phyloP scores from a whole-genome alignment of 1,139 yeast genomes.

The Scheffersomyces illinoinensis region DNA sequence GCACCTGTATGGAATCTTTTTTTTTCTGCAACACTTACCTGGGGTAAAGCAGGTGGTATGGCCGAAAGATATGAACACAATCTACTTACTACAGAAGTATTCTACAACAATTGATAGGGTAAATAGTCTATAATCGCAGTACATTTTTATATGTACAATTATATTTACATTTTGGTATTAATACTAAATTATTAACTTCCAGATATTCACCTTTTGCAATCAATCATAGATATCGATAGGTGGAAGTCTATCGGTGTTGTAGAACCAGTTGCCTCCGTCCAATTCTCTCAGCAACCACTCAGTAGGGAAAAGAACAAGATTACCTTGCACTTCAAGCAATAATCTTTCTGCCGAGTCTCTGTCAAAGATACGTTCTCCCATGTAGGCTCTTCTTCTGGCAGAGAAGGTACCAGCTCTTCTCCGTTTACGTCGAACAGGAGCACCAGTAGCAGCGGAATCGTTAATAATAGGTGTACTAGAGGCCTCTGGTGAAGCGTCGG shows the following conservation, averaged over 20 bases:
- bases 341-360: conserved; percentile 76
- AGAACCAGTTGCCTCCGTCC: conserved; percentile 92
- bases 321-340: conserved; percentile 78
- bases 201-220: not conserved
- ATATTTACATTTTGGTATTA: too few species aligned
- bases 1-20: not conserved
- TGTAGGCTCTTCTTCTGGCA: conserved; percentile 42
- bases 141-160: not conserved
- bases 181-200: too few species aligned
- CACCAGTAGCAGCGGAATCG: conserved; percentile 2
- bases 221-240: conserved; percentile 93
- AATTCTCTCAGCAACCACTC: conserved; percentile 89
- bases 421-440: conserved; percentile 12
- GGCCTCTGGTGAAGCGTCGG: conserved; percentile 1
- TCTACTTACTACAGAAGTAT: not conserved
- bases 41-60: not conserved
- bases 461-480: not conserved
- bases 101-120: too few species aligned
- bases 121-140: not conserved
- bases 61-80: too few species aligned
- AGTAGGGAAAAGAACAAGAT: conserved; percentile 84
- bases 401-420: conserved; percentile 37
- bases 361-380: conserved; percentile 63
- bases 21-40: not conserved
- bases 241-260: conserved; percentile 88